Conservation (phyloP, 2,329 filamentous ascomycete species). For the Fusarium miscanthi region DNA sequence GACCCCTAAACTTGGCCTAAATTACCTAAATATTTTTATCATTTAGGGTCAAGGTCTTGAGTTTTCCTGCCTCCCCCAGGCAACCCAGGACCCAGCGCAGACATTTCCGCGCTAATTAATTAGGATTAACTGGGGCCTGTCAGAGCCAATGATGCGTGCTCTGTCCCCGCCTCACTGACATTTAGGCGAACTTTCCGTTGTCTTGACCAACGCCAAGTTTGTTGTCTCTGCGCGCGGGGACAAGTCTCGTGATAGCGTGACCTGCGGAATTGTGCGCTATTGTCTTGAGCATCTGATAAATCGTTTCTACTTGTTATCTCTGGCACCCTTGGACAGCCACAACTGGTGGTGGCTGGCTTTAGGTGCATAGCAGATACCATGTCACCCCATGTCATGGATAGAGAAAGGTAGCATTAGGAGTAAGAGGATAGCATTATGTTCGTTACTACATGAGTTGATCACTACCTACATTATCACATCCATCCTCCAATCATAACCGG, state of each 20-base stretch:
- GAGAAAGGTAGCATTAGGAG: neutral
- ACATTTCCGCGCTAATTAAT: neutral
- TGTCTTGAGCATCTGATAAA: neutral
- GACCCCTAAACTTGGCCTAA: no score
- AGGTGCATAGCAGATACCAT: neutral
- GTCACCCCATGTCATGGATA: neutral
- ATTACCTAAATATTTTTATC: no score
- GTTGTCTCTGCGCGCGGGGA: neutral
- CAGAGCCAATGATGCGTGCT: neutral
- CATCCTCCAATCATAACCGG: neutral
- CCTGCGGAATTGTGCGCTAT: neutral
- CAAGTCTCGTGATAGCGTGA: neutral
- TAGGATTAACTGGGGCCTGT: rapidly evolving
- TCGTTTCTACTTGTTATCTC: neutral
- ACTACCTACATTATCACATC: neutral
- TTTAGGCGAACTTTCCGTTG: neutral
- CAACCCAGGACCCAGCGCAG: neutral
- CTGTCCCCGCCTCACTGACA: neutral
- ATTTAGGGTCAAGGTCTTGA: no score
- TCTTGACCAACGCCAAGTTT: neutral
- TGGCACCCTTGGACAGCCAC: neutral
- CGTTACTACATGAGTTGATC: neutral
- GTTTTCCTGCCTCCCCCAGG: no score
- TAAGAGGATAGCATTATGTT: neutral
- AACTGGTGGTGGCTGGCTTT: neutral